Conservation (phyloP, 2,329 filamentous ascomycete genomes). For the Arthroderma uncinatum region DNA sequence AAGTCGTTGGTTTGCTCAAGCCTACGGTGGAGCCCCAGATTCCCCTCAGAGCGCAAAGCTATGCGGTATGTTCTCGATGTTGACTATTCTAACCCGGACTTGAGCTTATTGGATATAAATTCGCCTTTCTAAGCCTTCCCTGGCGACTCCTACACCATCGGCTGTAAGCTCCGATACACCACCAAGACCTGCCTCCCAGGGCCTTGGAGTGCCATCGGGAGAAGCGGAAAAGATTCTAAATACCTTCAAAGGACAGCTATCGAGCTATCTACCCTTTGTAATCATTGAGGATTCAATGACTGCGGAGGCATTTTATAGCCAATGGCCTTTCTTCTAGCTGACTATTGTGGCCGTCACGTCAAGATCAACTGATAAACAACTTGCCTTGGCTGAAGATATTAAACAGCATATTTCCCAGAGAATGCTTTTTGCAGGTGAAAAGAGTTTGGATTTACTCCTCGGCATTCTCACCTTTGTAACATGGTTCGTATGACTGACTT, state of each 20-base stretch:
- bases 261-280: constrained; percentile 39
- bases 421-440: constrained; percentile 40
- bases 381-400: constrained; percentile 31
- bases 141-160: not conserved
- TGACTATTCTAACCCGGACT: too few relatives aligned
- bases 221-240: constrained; percentile 34
- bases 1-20: constrained; percentile 21
- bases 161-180: not conserved
- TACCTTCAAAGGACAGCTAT: constrained; percentile 35
- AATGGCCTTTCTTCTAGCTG: constrained; percentile 42
- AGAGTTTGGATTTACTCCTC: constrained; percentile 42
- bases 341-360: constrained; percentile 40
- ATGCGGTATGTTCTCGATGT: not conserved
- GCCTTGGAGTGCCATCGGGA: constrained; percentile 15
- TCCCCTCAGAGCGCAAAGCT: not conserved
- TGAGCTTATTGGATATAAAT: not conserved
- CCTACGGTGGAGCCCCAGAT: constrained; percentile 9
- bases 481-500: constrained; percentile 33
- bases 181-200: not conserved
- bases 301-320: constrained; percentile 30
- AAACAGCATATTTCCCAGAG: constrained; percentile 38
- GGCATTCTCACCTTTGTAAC: constrained; percentile 39
- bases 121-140: not conserved
- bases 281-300: constrained; percentile 31
- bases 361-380: constrained; percentile 34